Evolutionary conservation across 2,329 filamentous ascomycete species (phyloP), one percentile per base, ranked within the genome.

Genomic region (Westerdykella ornata): DNA sequence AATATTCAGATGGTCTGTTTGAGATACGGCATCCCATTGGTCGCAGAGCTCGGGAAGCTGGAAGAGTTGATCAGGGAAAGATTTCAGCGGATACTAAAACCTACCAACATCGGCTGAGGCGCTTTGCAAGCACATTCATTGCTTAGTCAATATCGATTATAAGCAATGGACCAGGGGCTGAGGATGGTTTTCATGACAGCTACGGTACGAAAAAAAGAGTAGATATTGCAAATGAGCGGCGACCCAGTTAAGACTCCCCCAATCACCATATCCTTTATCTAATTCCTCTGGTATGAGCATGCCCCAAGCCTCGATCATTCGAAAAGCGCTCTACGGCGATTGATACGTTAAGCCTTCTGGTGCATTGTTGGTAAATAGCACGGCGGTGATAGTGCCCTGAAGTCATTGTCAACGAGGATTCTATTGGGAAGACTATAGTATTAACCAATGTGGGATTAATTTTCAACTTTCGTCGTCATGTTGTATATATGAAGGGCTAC

Each of bases 291-390:
- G 22, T 11, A 26, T 2, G 7, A 11, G 12, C 7, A 4, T 9
- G 22, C 3, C 12, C 12, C 22, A 9, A 9, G 22, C 22, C 22
- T 9, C 22, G 12, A 26, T 26, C 22, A 9, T 3, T 8, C 7
- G 12, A 11, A 26, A 9, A 9, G 22, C 22, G 4, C 8, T 26
- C n/a, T 4, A 7, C 22, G 2, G 8, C 12, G 3, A 3, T 9
- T 26, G 4, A 26, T 11, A 2, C 22, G 12, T 26, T 26, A 4
- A 38, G 14, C 17, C 31, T 18, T 22, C 17, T 38, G 92, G 90
- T 14, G 90, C 90, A 71, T 97, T 89, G 18, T 77, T 67, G 38
- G 78, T 84, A 79, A 97, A 97, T 45, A 98, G 85, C 71, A 98
- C 92, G 48, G 97, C 68, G 44, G 78, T 79, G 63, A 98, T 84